These are phyloP conservation scores for Populus trichocarpa DNA, from an alignment of 441 rosid species.

Conservation along the genomic window DNA sequence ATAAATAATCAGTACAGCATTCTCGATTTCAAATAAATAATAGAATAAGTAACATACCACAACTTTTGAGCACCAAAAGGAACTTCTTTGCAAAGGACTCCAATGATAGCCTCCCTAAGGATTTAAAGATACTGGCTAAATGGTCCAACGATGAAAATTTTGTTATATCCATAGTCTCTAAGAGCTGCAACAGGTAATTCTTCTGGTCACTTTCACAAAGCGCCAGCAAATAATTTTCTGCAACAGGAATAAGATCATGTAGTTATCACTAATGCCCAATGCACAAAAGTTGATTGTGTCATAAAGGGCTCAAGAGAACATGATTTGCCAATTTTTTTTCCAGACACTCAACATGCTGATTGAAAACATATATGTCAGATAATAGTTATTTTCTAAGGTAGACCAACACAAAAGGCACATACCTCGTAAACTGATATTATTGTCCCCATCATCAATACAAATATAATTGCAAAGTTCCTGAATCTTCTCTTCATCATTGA, in stretches of 20 bases:
- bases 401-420: conserved; percentile 9
- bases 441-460: conserved; percentile 28
- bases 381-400: background rate
- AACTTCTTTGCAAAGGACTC: conserved; percentile 54
- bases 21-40: conserved; percentile 10
- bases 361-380: background rate
- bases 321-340: background rate
- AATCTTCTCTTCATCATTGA: conserved; percentile 49
- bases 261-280: background rate
- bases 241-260: conserved; percentile 16
- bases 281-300: background rate
- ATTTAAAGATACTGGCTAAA: conserved; percentile 46
- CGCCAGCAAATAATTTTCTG: conserved; percentile 77
- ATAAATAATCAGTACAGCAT: conserved; percentile 1
- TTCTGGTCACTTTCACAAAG: conserved; percentile 60
- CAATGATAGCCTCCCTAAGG: conserved; percentile 58
- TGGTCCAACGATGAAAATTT: conserved; percentile 46
- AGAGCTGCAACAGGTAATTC: conserved; percentile 47
- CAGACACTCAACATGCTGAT: background rate
- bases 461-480: conserved; percentile 43
- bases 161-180: conserved; percentile 59
- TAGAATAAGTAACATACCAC: conserved; percentile 39
- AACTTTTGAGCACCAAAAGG: conserved; percentile 42
- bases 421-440: conserved; percentile 48
- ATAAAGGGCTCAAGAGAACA: background rate